Evolutionary conservation across 2,329 filamentous ascomycete genomes (phyloP), one percentile per base, ranked within the genome.

Genomic region (Xylariaceae sp.): DNA sequence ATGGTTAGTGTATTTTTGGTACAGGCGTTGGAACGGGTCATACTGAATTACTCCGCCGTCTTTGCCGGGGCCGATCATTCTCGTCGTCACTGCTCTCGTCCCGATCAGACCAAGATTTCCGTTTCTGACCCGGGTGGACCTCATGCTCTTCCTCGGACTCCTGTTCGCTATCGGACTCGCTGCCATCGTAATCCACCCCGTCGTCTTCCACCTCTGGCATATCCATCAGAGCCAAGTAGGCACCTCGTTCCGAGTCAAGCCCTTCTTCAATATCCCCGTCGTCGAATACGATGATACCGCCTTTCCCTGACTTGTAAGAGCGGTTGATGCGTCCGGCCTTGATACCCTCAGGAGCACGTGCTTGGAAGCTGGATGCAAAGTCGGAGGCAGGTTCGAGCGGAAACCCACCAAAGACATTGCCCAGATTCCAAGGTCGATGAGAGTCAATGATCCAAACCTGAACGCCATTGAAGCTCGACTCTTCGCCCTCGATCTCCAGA

Each of bases 371-470:
- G n/a, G 69, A 63, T 6, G 76, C 72, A 22, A 71, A 73, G 18
- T 78, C 77, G 36, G 75, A 70, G 11, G 74, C 69, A 18, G 81
- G 74, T 58, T 81, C 79, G 4, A 80, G 69, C 1, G 82, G 78
- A 55, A 83, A 82, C 3, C 89, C 88, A 12, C 88, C 91, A 74
- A 97, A 97, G 13, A 97, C 84, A 69, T 99, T 99, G 58, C 84
- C 85, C 65, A 99, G 69, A 68, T 99, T 97, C 91, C 93, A 97
- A 13, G 94, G 94, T 54, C 94, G 80, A 70, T 94, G 83, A 28
- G 93, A 84, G 72, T 99, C 94, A 54, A 97, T 79, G 11, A 97
- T 81, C 94, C 94, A 99, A 31, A 97, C 88, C 68, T 97, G 91
- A 1, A 97, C 89, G n/a, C 89, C 89, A 36, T 87, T 84, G 72